These are phyloP conservation scores for Phlebiopsis gigantea DNA, from an alignment of 768 basidiomycete species.

Conservation along the genomic window DNA sequence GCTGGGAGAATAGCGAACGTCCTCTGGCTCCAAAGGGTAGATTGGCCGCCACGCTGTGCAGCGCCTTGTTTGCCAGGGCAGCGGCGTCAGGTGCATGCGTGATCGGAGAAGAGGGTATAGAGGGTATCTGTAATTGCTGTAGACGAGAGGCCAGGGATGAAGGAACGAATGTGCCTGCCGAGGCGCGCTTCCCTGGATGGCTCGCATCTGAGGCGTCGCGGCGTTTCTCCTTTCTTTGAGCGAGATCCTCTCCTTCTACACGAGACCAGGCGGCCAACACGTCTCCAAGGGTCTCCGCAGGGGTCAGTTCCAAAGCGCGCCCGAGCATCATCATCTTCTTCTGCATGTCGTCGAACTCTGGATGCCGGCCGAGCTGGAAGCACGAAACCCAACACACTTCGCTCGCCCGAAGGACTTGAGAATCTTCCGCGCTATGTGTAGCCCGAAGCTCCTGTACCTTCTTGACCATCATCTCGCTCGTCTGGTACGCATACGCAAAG, in stretches of 20 bases:
- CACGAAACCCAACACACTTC: conserved; percentile 90
- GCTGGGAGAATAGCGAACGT: conserved; percentile 19
- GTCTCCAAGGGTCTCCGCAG: conserved; percentile 71
- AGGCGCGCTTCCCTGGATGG: conserved; percentile 3
- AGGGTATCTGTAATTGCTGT: conserved; percentile 54
- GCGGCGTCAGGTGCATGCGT: conserved; percentile 74
- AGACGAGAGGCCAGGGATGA: conserved; percentile 55
- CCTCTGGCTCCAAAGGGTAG: conserved; percentile 57
- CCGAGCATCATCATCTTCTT: conserved; percentile 72
- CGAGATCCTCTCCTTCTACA: conserved; percentile 62
- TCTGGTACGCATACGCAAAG: conserved; percentile 67
- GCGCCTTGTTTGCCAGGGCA: conserved; percentile 73
- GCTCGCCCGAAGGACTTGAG: conserved; percentile 49
- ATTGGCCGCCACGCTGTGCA: conserved; percentile 70
- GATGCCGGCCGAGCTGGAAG: conserved; percentile 80
- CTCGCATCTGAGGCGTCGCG: conserved; percentile 13
- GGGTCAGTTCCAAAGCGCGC: conserved; percentile 81
- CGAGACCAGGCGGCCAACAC: conserved; percentile 76
- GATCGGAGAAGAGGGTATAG: conserved; percentile 63
- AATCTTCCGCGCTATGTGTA: conserved; percentile 29
- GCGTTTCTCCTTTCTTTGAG: conserved; percentile 40
- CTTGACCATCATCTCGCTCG: conserved; percentile 66
- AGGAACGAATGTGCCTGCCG: not conserved
- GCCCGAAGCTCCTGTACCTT: conserved; percentile 47
- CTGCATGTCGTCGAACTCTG: conserved; percentile 63